phyloP scores from a whole-genome alignment of 2,329 filamentous ascomycete species.

The Ceratocystis lukuohia region DNA sequence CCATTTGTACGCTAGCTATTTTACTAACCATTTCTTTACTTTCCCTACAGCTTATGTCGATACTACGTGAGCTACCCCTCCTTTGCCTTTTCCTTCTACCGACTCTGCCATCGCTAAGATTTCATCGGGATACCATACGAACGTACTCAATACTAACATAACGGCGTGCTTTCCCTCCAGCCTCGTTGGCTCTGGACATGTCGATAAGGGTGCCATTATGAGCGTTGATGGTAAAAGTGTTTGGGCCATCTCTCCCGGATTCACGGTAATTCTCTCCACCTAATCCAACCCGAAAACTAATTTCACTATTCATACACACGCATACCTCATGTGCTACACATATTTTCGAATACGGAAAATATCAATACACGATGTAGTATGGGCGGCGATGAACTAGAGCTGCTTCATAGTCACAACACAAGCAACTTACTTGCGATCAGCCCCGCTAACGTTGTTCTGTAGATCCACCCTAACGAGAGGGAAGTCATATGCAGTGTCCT shows the following conservation, averaged over 20 bases:
- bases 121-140: not conserved
- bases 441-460: constrained; percentile 1
- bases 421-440: not conserved
- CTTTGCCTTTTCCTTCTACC: constrained; percentile 1
- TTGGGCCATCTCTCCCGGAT: constrained; percentile 59
- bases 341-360: too few relatives aligned
- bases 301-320: not conserved
- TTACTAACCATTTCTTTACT: constrained; percentile 23
- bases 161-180: constrained; percentile 32
- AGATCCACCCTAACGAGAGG: constrained; percentile 38
- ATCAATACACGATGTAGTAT: not conserved
- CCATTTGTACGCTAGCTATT: not conserved
- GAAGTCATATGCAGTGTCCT: constrained; percentile 44
- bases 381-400: not conserved
- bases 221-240: constrained; percentile 65
- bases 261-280: constrained; percentile 48
- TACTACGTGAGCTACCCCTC: constrained; percentile 31
- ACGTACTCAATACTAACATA: constrained; percentile 14
- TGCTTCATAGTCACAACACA: not conserved
- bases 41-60: constrained; percentile 36
- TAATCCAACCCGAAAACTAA: not conserved
- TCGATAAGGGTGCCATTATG: constrained; percentile 78
- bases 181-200: constrained; percentile 63
- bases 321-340: not conserved
- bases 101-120: not conserved